Evolutionary conservation across 2,329 filamentous ascomycete species (phyloP).

Genomic region (Aspergillus vadensis): DNA sequence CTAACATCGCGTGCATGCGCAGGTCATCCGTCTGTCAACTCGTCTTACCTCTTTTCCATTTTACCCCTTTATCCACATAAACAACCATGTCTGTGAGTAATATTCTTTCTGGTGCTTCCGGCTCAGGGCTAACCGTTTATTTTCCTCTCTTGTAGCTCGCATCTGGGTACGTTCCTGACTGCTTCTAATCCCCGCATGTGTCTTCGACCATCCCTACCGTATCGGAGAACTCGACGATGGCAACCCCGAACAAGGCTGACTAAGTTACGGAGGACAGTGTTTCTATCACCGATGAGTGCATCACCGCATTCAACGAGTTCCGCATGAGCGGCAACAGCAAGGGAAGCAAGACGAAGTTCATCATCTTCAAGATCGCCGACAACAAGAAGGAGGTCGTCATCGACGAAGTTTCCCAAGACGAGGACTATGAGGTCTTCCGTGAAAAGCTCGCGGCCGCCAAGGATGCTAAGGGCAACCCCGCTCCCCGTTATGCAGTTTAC

Average conservation of each 20-base stretch:
- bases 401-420: constrained; percentile 47
- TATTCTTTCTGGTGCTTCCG: background rate
- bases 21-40: constrained; percentile 26
- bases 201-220: background rate
- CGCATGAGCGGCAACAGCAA: constrained; percentile 45
- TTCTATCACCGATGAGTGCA: constrained; percentile 50
- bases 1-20: constrained; percentile 36
- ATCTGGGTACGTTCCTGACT: constrained; percentile 36
- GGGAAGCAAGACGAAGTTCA: constrained; percentile 46
- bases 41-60: constrained; percentile 16
- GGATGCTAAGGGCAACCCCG: constrained; percentile 46
- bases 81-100: constrained; percentile 40
- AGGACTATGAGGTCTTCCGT: constrained; percentile 53
- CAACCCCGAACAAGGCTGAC: constrained; percentile 22
- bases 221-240: background rate
- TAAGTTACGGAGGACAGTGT: constrained; percentile 38
- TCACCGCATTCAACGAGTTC: constrained; percentile 50
- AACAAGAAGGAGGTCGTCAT: constrained; percentile 54
- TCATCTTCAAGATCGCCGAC: constrained; percentile 56
- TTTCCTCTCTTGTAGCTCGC: constrained; percentile 31
- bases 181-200: constrained; percentile 2
- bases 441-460: constrained; percentile 47
- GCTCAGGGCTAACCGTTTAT: constrained; percentile 9
- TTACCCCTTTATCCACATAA: constrained; percentile 24
- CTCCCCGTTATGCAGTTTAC: constrained; percentile 53